phyloP scores from a whole-genome alignment of 495 filamentous ascomycete genomes.

The Aspergillus sclerotioniger region DNA sequence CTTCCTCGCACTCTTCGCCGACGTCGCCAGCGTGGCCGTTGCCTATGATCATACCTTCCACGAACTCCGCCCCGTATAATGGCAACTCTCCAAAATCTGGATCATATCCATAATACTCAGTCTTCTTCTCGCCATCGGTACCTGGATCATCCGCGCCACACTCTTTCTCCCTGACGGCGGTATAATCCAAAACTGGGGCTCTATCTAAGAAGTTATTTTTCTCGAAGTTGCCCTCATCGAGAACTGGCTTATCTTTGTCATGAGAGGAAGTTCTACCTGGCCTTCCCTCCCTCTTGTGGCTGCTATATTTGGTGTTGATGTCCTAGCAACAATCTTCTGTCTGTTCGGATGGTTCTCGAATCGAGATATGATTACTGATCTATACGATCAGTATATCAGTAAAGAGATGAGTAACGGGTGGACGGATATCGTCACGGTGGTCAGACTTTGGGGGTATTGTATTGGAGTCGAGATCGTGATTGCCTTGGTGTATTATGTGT shows the following conservation, averaged over 20 bases:
- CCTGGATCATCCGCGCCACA: slow-evolving; percentile 65
- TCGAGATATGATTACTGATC: slow-evolving; percentile 42
- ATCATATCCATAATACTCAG: slow-evolving; percentile 66
- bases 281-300: slow-evolving; percentile 65
- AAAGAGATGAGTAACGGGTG: slow-evolving; percentile 59
- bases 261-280: slow-evolving; percentile 62
- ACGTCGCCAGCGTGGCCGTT: slow-evolving; percentile 71
- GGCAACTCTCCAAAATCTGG: slow-evolving; percentile 77
- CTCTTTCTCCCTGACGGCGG: slow-evolving; percentile 66
- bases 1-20: slow-evolving; percentile 71
- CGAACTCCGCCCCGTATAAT: slow-evolving; percentile 68
- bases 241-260: slow-evolving; percentile 78
- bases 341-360: slow-evolving; percentile 70
- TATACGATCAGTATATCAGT: slow-evolving; percentile 36
- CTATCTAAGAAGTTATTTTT: slow-evolving; percentile 69
- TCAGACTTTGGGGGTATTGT: slow-evolving; percentile 73
- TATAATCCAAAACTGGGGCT: slow-evolving; percentile 67
- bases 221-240: slow-evolving; percentile 69
- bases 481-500: slow-evolving; percentile 69
- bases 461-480: slow-evolving; percentile 73
- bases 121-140: slow-evolving; percentile 61
- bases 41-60: slow-evolving; percentile 73
- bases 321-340: slow-evolving; percentile 66
- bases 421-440: slow-evolving; percentile 72
- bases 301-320: slow-evolving; percentile 66